phyloP scores from a whole-genome alignment of 495 filamentous ascomycete species.

The Daldinia grandis region DNA sequence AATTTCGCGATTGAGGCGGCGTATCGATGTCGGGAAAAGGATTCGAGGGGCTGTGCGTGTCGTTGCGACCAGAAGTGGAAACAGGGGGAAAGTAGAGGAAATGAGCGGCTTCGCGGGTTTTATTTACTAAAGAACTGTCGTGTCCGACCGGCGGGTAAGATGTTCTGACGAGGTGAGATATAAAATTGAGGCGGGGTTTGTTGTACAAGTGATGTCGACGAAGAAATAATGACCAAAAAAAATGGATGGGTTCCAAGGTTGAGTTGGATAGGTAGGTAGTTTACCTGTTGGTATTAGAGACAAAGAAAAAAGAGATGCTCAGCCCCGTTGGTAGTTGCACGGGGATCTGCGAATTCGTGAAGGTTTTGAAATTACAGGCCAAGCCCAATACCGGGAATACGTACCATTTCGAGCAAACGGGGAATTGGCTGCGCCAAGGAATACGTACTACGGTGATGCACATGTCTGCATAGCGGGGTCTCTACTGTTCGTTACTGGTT shows the following conservation, averaged over 20 bases:
- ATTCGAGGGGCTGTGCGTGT: slow-evolving; percentile 15
- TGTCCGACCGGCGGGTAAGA: slow-evolving; percentile 34
- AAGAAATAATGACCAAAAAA: not conserved
- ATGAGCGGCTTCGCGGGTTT: slow-evolving; percentile 1
- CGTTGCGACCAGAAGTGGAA: slow-evolving; percentile 14
- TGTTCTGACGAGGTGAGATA: slow-evolving; percentile 9
- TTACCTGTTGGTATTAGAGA: no score
- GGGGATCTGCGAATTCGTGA: slow-evolving; percentile 9
- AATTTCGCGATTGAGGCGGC: slow-evolving; percentile 8
- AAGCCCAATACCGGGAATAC: slow-evolving; percentile 7
- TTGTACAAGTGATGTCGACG: not conserved
- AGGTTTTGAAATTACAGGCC: slow-evolving; percentile 42
- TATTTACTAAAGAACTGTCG: slow-evolving; percentile 11
- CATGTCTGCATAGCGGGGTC: not conserved
- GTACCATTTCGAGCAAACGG: slow-evolving; percentile 4
- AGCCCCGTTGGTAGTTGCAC: slow-evolving; percentile 31
- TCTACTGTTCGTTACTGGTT: not conserved
- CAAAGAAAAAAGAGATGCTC: slow-evolving; percentile 20
- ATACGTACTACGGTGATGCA: not conserved
- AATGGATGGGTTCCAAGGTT: not conserved
- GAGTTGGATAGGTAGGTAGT: no score
- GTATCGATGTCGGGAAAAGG: not conserved
- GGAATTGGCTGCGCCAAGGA: not conserved
- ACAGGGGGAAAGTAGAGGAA: slow-evolving; percentile 1
- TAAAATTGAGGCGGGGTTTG: not conserved